Evolutionary conservation across 495 filamentous ascomycete genomes (phyloP), one percentile per base, ranked within the genome.

Genomic region (Apiosordaria backusii): DNA sequence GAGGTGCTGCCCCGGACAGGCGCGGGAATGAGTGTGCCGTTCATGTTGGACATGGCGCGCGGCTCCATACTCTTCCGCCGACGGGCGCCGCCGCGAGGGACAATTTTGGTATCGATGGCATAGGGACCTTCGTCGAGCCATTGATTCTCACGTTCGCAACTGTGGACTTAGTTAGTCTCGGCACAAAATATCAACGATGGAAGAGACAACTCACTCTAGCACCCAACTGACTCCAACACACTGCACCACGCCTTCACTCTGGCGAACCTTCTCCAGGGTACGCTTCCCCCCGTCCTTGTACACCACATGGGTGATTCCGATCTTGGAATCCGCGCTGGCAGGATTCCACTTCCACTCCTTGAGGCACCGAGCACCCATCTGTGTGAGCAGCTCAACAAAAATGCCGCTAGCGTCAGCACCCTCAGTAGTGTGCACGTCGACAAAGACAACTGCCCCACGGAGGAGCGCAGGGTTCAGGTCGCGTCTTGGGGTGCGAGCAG

Each of bases 1-100:
- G 62, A 57, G 18, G 62, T 69, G 57, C 53, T 74, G 18, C 71
- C 71, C 55, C 80, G 77, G 21, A 70, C 68, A 5, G 78, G 75
- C 2, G 85, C 81, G 15, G 78, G 72, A 18, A 85, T 72, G 4
- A 92, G 79, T 2, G 82, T 89, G 29, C 88, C 87, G 65, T 92
- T 91, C 24, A 89, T 68, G 64, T 92, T 92, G 66, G 87, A 84
- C 15, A 97, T 79, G 2, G 90, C 86, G 66, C 86, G 86, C 2
- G 93, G 93, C 76, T 97, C 92, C 93, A 97, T 97, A 66, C 89
- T 92, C 84, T 96, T 97, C 45, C 92, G 85, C 35, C 92, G 87
- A 66, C 91, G 88, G 53, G 84, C 84, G 19, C 91, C 90, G 7
- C 90, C 91, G 1, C 92, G 88, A 21, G 92, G 91, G 35, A 94